Evolutionary conservation across 176 grass and related monocot genomes (phyloP).

Genomic region (Bromus sterilis): DNA sequence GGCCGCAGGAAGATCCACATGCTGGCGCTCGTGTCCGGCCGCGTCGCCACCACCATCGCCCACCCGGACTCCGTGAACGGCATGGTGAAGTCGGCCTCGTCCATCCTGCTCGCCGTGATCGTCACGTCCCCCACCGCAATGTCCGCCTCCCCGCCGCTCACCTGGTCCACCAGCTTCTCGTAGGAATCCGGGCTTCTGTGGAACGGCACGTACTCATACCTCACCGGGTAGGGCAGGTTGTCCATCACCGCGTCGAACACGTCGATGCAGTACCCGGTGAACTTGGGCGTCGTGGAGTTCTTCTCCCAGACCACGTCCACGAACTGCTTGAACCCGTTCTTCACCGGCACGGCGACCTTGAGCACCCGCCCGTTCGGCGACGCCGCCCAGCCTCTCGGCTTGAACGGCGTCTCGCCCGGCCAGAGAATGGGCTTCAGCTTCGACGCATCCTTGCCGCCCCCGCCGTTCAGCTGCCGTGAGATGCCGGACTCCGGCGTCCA

Average conservation of each 20-base stretch:
- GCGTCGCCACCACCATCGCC: neutral
- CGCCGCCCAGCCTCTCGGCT: constrained; percentile 56
- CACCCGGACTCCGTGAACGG: neutral
- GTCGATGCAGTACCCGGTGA: constrained; percentile 66
- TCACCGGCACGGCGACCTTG: constrained; percentile 47
- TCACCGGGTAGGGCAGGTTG: constrained; percentile 28
- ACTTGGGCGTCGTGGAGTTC: neutral
- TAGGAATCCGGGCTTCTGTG: neutral
- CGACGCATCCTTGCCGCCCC: neutral
- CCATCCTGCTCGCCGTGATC: neutral
- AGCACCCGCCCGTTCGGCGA: constrained; percentile 33
- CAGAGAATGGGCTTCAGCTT: constrained; percentile 32
- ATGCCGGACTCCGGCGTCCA: constrained; percentile 46
- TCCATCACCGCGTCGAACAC: constrained; percentile 50
- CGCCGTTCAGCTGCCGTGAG: neutral
- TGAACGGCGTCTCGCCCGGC: constrained; percentile 22
- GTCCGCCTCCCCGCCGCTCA: neutral
- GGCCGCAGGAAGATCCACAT: neutral
- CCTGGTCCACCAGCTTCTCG: neutral
- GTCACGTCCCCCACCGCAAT: neutral
- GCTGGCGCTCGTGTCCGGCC: neutral
- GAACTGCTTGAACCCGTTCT: constrained; percentile 58
- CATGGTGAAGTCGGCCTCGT: neutral
- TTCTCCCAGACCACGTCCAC: constrained; percentile 15
- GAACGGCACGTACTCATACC: neutral